Conservation (phyloP, 495 filamentous ascomycete genomes). For the Cladorrhinum samala region DNA sequence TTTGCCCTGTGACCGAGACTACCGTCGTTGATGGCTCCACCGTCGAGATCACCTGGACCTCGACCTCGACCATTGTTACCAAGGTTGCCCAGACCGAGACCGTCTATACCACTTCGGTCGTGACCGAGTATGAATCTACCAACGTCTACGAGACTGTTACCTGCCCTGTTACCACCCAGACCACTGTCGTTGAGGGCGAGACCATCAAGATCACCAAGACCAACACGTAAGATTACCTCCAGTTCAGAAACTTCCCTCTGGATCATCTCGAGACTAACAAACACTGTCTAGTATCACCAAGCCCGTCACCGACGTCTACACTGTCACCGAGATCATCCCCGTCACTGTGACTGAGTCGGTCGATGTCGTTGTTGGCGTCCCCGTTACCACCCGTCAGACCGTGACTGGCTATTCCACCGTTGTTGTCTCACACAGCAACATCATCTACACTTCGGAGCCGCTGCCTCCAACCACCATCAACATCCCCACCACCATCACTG, state of each 20-base stretch:
- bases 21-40: conserved; percentile 36
- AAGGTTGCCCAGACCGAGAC: conserved; percentile 19
- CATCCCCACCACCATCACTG: conserved; percentile 25
- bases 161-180: conserved; percentile 37
- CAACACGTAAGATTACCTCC: conserved; percentile 25
- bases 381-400: conserved; percentile 11
- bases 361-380: conserved; percentile 7
- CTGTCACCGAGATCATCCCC: conserved; percentile 18
- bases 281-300: conserved; percentile 21
- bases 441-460: conserved; percentile 12
- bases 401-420: conserved; percentile 27
- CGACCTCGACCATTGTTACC: conserved; percentile 32
- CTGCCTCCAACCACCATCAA: conserved; percentile 22
- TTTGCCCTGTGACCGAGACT: conserved; percentile 41
- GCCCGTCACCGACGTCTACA: conserved; percentile 23
- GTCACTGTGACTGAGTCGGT: conserved; percentile 19
- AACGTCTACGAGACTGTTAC: conserved; percentile 36
- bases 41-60: conserved; percentile 38
- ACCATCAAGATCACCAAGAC: conserved; percentile 39
- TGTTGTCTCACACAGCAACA: conserved; percentile 16
- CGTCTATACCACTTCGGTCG: conserved; percentile 30
- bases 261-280: not conserved
- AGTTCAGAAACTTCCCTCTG: not conserved
- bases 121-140: conserved; percentile 36
- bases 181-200: conserved; percentile 35